Percentiles rank a stretch among this genome's conserved stretches.
phyloP scores from a whole-genome alignment of 768 basidiomycete species.

The Cystobasidium tubakii region DNA sequence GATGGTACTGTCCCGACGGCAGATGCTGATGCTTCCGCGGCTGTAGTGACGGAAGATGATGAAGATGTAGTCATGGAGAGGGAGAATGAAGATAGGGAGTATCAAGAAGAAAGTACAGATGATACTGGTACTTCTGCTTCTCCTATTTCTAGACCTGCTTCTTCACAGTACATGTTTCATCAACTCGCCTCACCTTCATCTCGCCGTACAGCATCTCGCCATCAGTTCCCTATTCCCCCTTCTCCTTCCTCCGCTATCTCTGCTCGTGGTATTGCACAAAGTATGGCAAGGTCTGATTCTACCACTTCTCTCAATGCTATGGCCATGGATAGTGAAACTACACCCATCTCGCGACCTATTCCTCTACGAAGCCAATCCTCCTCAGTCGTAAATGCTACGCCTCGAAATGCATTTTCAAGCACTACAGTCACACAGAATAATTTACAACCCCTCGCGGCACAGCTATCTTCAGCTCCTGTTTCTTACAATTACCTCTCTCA shows the following conservation, averaged over 20 bases:
- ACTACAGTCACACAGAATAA: neutral
- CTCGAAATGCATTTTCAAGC: neutral
- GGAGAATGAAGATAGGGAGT: neutral
- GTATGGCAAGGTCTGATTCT: neutral
- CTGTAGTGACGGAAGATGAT: neutral
- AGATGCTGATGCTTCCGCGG: neutral
- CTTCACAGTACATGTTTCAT: neutral
- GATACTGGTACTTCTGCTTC: constrained; percentile 16
- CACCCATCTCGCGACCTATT: neutral
- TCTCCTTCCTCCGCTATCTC: too few relatives aligned
- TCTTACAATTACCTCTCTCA: neutral
- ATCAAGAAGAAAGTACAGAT: neutral
- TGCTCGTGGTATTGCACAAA: neutral
- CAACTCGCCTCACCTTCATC: neutral
- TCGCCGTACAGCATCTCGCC: neutral
- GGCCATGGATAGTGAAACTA: constrained; percentile 1
- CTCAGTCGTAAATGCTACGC: neutral
- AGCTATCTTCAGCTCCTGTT: neutral
- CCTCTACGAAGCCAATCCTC: constrained; percentile 3
- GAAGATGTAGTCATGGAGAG: neutral
- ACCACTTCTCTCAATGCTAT: neutral
- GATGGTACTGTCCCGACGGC: neutral
- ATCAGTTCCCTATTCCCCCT: neutral
- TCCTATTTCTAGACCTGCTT: constrained; percentile 6
- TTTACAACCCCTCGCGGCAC: neutral